A percentile compares a stretch with the other conserved stretches of the same genome.
Conservation (phyloP, 495 filamentous ascomycete species). For the Patellaria atrata region DNA sequence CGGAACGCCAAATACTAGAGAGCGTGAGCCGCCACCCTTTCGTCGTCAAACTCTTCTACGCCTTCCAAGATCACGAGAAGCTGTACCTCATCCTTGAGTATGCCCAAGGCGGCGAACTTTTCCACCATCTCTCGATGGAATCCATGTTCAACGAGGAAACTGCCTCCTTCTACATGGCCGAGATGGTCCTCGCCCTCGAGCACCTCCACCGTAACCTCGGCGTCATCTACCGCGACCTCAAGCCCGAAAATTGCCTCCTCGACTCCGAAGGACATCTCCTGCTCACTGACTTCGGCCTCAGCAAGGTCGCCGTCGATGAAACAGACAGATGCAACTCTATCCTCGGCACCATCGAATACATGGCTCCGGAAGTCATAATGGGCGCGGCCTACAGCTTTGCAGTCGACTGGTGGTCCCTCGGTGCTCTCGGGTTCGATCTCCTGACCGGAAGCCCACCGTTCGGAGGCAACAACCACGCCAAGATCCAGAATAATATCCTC, state of each 20-base stretch:
- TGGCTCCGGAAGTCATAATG: constrained; percentile 88
- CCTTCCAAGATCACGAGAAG: constrained; percentile 96
- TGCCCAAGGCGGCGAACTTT: constrained; percentile 92
- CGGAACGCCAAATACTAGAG: constrained; percentile 85
- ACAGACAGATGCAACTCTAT: constrained; percentile 62
- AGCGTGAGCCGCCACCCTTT: constrained; percentile 92
- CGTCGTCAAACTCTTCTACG: constrained; percentile 94
- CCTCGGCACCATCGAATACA: constrained; percentile 92
- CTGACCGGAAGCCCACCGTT: constrained; percentile 86
- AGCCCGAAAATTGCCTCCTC: constrained; percentile 94
- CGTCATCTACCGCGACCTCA: constrained; percentile 91
- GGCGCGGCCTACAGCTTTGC: constrained; percentile 79
- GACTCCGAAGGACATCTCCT: constrained; percentile 85
- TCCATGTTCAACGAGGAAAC: constrained; percentile 81
- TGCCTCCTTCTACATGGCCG: constrained; percentile 93
- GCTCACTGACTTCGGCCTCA: constrained; percentile 91
- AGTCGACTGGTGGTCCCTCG: constrained; percentile 98
- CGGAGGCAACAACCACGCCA: constrained; percentile 73
- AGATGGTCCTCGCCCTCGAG: constrained; percentile 86
- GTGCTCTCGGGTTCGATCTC: constrained; percentile 79
- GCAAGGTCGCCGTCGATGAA: constrained; percentile 81
- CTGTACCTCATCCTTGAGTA: constrained; percentile 97
- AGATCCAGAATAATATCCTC: constrained; percentile 85
- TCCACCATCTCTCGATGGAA: constrained; percentile 75
- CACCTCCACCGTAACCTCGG: constrained; percentile 85